Base-by-base conservation (phyloP, 306 rosid genomes). In the Clitoria ternatea region DNA sequence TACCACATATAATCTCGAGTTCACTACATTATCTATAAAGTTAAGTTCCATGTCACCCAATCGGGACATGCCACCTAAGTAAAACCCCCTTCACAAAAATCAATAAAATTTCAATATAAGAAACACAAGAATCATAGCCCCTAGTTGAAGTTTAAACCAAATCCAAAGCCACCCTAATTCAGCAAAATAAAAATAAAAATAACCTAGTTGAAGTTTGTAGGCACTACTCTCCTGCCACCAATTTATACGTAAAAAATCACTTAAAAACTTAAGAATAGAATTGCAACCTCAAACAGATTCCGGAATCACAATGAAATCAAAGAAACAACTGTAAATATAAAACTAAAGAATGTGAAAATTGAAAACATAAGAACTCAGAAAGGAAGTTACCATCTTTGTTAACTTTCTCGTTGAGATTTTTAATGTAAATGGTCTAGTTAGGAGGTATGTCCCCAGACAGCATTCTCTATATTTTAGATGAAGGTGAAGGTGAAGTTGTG, bases 371-470 rank as follows among this genome's bases (percentile, higher is more conserved):
- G 50, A 35, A 5, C 54, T 10, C 3, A 6, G 12, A 42, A 49
- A 29, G 56, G 36, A 20, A 42, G 23, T 70, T 72, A 92, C 98
- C 98, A 52, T 90, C 96, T 88, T 92, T 92, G 82, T 90, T 90
- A 71, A 92, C 33, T 81, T 92, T 90, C 83, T 92, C 98, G 29
- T 90, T 86, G 83, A 92, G 92, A 74, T 92, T 92, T 79, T 88
- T 88, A 8, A 92, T 57, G 91, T 92, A 92, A 76, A 92, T 86
- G 40, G 96, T 88, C 56, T 92, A 97, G 32, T 79, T 92, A 1
- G 98, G 96, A 66, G 97, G 96, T 15, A 85, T 90, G 33, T 92
- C 98, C 68, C 96, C 98, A 1, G 96, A 83, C 2, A 88, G 88
- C 98, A 92, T 90, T 63, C 86, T 83, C 43, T 69, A 37, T 65